A percentile compares a stretch with the other conserved stretches of the same genome.
These are phyloP conservation scores for Arabidopsis arenosa DNA, from an alignment of 345 rosid species.

Conservation along the genomic window DNA sequence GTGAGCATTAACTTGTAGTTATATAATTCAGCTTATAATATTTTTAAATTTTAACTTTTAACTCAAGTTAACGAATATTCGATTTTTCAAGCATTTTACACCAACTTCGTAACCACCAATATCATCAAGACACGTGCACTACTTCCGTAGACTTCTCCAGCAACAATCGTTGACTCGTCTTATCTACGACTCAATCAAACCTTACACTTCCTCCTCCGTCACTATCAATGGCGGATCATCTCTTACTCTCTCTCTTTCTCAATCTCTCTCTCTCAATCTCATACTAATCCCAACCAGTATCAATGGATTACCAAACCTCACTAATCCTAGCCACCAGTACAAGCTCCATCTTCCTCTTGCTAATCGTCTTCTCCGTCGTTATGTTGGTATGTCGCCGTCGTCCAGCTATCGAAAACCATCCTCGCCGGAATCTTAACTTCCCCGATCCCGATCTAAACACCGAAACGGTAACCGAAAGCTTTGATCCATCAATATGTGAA, in stretches of 20 bases:
- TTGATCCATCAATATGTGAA: constrained; percentile 59
- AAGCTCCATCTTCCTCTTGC: constrained; percentile 41
- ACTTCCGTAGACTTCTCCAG: background rate
- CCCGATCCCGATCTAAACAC: constrained; percentile 32
- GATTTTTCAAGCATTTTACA: background rate
- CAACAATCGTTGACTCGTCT: constrained; percentile 48
- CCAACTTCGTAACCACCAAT: no score
- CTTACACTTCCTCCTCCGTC: constrained; percentile 26
- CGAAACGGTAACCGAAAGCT: constrained; percentile 49
- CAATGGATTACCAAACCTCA: constrained; percentile 25
- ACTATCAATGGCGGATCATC: constrained; percentile 43
- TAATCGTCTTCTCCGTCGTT: constrained; percentile 44
- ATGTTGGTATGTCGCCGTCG: constrained; percentile 42
- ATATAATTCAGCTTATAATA: no score
- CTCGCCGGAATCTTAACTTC: constrained; percentile 14
- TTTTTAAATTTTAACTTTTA: no score
- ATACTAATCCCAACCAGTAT: background rate
- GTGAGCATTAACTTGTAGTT: no score
- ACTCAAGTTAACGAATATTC: no score
- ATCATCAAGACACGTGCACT: constrained; percentile 9
- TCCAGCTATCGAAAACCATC: constrained; percentile 12
- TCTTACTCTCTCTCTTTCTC: constrained; percentile 1
- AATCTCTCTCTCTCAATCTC: constrained; percentile 11
- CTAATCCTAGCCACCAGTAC: constrained; percentile 41
- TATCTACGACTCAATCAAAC: constrained; percentile 33